Base-by-base conservation (phyloP, 768 basidiomycete genomes). In the Symmetrospora coprosmae region DNA sequence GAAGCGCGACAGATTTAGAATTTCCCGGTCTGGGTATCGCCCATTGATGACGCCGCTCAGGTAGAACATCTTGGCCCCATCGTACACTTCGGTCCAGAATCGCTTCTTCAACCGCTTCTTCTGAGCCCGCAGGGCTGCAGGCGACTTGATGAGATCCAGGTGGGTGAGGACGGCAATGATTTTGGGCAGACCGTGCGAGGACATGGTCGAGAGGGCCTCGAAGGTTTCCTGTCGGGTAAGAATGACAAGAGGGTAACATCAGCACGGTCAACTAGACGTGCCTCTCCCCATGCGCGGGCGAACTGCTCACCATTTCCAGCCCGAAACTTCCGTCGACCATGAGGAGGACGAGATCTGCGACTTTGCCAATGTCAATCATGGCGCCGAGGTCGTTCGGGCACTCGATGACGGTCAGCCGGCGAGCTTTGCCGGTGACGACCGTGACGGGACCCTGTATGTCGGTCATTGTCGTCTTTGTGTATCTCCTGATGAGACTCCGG, bases 41-140 rank as follows among this genome's bases (percentile, higher is more conserved):
- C 94, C 94, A 67, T 97, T 96, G 67, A 97, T 79, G 31, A 96
- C 87, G 17, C 92, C 94, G 2, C 87, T 90, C 50, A 97, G 82
- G 72, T 94, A 96, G 75, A 96, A 97, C 7, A 99, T 81, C 72
- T 99, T 99, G 30, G 94, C 92, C 49, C 94, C 94, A 68, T 90
- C 86, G 72, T 97, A 97, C 13, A 99, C 97, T 73, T 99, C 94
- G 0, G 91, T 88, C 94, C 94, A 99, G 76, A 99, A 99, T 9
- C 94, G 86, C 70, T 88, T 94, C 74, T 99, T 99, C 37, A 99
- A 80, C 0, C 83, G 75, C 69, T 94, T 94, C 76, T 97, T 99
- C 52, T 88, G 89, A 49, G 81, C 81, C 60, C 84, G 85, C 38
- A 97, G 81, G 2, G 83, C 83, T 0, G 85, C 78, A 4, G 84